Evolutionary conservation across 164 flowering plant species (phyloP).

Genomic region (Buxus sempervirens): DNA sequence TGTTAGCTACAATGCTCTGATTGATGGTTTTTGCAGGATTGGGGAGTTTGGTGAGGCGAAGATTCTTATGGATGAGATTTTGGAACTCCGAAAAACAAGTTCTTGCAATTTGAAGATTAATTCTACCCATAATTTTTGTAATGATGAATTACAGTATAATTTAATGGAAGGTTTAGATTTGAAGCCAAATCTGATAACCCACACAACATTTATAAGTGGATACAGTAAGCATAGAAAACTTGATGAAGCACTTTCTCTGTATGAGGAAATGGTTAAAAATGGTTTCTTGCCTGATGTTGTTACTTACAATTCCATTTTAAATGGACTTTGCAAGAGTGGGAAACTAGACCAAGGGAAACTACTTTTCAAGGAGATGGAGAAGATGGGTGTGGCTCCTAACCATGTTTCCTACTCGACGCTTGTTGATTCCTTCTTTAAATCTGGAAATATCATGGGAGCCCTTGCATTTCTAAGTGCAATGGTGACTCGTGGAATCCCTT

Average conservation of each 20-base stretch:
- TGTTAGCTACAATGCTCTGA: conserved; percentile 65
- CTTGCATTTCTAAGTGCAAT: conserved; percentile 48
- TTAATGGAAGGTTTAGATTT: conserved; percentile 13
- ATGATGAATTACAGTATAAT: neutral
- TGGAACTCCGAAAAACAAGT: conserved; percentile 7
- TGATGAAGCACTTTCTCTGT: conserved; percentile 59
- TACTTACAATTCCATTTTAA: conserved; percentile 53
- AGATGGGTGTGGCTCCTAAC: conserved; percentile 64
- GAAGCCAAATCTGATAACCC: conserved; percentile 51
- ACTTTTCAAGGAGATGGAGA: conserved; percentile 64
- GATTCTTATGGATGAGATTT: conserved; percentile 45
- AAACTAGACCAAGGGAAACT: conserved; percentile 48
- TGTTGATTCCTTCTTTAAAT: conserved; percentile 54
- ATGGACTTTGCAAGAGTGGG: conserved; percentile 65
- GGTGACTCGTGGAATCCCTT: conserved; percentile 59
- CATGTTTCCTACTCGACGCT: conserved; percentile 62
- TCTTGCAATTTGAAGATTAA: neutral
- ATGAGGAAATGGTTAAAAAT: conserved; percentile 56
- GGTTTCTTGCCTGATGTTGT: conserved; percentile 77
- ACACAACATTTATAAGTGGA: conserved; percentile 59
- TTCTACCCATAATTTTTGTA: conserved; percentile 1
- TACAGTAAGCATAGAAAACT: conserved; percentile 38
- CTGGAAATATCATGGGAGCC: conserved; percentile 36
- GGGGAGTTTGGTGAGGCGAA: conserved; percentile 60
- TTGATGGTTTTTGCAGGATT: conserved; percentile 57